phyloP scores from a whole-genome alignment of 306 rosid genomes.

The Arachis stenosperma region DNA sequence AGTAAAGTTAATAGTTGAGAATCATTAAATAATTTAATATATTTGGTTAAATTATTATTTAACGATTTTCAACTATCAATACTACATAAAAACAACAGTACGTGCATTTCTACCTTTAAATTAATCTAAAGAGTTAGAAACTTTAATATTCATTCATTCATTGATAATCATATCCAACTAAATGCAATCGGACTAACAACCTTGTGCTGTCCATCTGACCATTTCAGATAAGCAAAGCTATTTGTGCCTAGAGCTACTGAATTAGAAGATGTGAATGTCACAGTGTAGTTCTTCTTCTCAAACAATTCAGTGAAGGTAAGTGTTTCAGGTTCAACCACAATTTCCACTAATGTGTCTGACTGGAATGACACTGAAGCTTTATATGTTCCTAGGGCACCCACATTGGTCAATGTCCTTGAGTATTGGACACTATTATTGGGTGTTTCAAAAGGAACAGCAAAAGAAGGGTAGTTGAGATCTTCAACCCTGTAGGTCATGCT shows the following conservation, averaged over 20 bases:
- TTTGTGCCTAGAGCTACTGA: slow-evolving; percentile 71
- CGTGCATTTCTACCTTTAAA: no score
- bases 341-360: slow-evolving; percentile 55
- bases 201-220: slow-evolving; percentile 78
- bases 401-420: slow-evolving; percentile 72
- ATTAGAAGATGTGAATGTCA: slow-evolving; percentile 51
- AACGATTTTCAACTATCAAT: no score
- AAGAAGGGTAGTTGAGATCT: slow-evolving; percentile 87
- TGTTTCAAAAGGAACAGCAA: slow-evolving; percentile 80
- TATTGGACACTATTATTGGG: slow-evolving; percentile 53
- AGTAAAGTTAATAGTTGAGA: no score
- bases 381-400: slow-evolving; percentile 68
- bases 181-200: slow-evolving; percentile 82
- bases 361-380: slow-evolving; percentile 52
- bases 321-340: slow-evolving; percentile 63
- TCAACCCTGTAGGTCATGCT: slow-evolving; percentile 57
- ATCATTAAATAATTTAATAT: no score
- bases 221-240: slow-evolving; percentile 68
- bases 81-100: no score
- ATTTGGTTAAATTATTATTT: no score
- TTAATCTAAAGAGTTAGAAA: neutral
- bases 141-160: slow-evolving; percentile 7
- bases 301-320: slow-evolving; percentile 50
- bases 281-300: slow-evolving; percentile 77
- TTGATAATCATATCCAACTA: slow-evolving; percentile 58